Conservation (phyloP, 441 rosid species). For the Bruguiera hainesii region DNA sequence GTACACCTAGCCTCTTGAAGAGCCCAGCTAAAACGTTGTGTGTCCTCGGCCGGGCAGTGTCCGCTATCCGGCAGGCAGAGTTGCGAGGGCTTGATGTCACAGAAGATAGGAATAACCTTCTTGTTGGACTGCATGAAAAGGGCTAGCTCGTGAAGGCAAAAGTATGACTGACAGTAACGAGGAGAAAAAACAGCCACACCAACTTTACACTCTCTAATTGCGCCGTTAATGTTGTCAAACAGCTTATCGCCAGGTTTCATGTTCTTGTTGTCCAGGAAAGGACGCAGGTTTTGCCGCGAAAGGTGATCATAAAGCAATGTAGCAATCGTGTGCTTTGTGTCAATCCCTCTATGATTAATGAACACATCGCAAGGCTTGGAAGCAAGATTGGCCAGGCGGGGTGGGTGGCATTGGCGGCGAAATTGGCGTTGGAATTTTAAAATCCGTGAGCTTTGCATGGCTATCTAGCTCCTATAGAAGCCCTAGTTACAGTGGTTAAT, state of each 20-base stretch:
- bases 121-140: constrained; percentile 62
- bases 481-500: neutral
- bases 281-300: constrained; percentile 33
- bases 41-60: constrained; percentile 32
- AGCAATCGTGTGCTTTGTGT: constrained; percentile 62
- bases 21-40: constrained; percentile 55
- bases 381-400: constrained; percentile 6
- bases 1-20: constrained; percentile 66
- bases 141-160: constrained; percentile 70
- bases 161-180: constrained; percentile 56
- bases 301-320: constrained; percentile 64
- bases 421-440: constrained; percentile 14
- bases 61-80: constrained; percentile 40
- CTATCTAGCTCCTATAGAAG: neutral
- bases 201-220: constrained; percentile 49
- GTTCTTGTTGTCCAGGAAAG: constrained; percentile 69
- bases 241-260: constrained; percentile 81
- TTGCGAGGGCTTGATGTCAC: constrained; percentile 67
- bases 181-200: constrained; percentile 70
- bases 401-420: constrained; percentile 1
- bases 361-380: constrained; percentile 48
- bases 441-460: constrained; percentile 19
- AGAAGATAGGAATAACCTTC: constrained; percentile 72
- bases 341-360: constrained; percentile 74
- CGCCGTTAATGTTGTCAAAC: constrained; percentile 48